A percentile compares a stretch with the other conserved stretches of the same genome.
These are phyloP conservation scores for Emmonsia crescens DNA, from an alignment of 2,329 filamentous ascomycete genomes.

Conservation along the genomic window DNA sequence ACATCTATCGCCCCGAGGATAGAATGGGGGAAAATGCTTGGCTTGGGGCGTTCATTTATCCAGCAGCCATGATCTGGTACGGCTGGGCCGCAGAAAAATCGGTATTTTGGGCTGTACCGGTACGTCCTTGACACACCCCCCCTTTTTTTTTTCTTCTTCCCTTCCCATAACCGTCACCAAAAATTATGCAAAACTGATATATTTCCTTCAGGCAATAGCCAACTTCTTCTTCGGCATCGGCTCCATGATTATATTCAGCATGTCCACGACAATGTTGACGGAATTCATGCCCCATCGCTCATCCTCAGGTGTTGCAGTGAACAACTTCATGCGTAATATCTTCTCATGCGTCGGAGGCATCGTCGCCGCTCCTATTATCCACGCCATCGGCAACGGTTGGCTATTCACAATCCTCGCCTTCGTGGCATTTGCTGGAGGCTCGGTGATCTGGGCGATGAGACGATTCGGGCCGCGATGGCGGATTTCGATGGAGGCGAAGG, in stretches of 20 bases:
- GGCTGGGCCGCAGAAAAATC: constrained; percentile 61
- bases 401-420: constrained; percentile 54
- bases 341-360: constrained; percentile 61
- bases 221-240: constrained; percentile 66
- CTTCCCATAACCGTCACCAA: constrained; percentile 5
- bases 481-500: constrained; percentile 45
- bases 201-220: constrained; percentile 40
- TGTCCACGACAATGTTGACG: constrained; percentile 70
- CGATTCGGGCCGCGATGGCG: constrained; percentile 55
- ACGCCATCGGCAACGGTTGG: constrained; percentile 64
- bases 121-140: constrained; percentile 19
- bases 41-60: constrained; percentile 61
- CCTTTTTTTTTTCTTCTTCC: background rate
- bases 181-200: constrained; percentile 5
- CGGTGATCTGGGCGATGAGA: constrained; percentile 51
- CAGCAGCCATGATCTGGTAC: constrained; percentile 60
- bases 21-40: constrained; percentile 74
- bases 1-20: constrained; percentile 65
- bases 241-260: constrained; percentile 67
- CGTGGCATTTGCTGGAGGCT: constrained; percentile 48
- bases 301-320: constrained; percentile 64
- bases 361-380: constrained; percentile 59
- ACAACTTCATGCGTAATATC: constrained; percentile 73
- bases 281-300: constrained; percentile 67
- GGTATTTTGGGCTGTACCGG: constrained; percentile 51